A percentile compares a stretch with the other conserved stretches of the same genome.
These are phyloP conservation scores for Xylaria sp. DNA, from an alignment of 2,329 filamentous ascomycete species.

Conservation along the genomic window DNA sequence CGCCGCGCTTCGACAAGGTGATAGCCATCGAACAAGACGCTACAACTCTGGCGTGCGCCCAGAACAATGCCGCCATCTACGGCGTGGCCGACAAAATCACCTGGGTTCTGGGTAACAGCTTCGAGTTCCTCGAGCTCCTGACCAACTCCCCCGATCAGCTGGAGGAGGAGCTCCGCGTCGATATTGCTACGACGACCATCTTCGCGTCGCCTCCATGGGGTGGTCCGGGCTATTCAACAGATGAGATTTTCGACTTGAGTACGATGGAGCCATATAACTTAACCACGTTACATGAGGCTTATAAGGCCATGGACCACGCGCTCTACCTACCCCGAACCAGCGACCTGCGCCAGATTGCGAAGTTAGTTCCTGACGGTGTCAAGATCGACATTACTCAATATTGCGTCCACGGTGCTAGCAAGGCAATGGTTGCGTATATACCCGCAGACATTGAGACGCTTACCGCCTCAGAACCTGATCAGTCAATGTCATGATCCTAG, in stretches of 20 bases:
- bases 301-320: conserved; percentile 69
- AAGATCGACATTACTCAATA: conserved; percentile 87
- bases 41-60: conserved; percentile 85
- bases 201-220: conserved; percentile 72
- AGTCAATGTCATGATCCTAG: conserved; percentile 21
- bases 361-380: conserved; percentile 56
- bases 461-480: conserved; percentile 3
- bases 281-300: conserved; percentile 69
- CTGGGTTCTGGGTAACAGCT: conserved; percentile 89
- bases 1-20: conserved; percentile 80
- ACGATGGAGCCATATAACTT: conserved; percentile 91
- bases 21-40: conserved; percentile 90
- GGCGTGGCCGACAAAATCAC: conserved; percentile 80
- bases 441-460: conserved; percentile 49
- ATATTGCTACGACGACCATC: conserved; percentile 57
- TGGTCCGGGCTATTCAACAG: conserved; percentile 65
- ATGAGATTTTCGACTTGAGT: conserved; percentile 81
- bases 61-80: conserved; percentile 90
- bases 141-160: conserved; percentile 50
- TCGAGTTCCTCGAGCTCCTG: conserved; percentile 72
- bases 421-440: conserved; percentile 76
- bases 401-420: conserved; percentile 89
- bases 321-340: conserved; percentile 89
- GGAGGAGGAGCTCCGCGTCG: conserved; percentile 53
- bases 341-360: conserved; percentile 81